A percentile compares a stretch with the other conserved stretches of the same genome.
Conservation (phyloP, 2,329 filamentous ascomycete genomes). For the Stromatinia cepivora region DNA sequence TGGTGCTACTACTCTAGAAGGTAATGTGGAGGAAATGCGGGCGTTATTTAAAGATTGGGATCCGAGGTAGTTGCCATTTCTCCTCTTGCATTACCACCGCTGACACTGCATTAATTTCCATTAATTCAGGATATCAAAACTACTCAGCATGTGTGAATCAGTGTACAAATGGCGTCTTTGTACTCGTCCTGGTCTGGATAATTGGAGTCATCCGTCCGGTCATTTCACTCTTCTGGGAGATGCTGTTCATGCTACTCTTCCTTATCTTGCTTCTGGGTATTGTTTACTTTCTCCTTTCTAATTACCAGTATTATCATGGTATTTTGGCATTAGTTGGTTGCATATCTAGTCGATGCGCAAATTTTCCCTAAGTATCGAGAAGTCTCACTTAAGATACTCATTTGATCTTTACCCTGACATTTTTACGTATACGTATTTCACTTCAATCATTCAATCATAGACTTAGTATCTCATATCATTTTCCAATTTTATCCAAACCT, state of each 20-base stretch:
- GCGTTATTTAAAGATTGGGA: constrained; percentile 48
- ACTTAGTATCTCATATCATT: not conserved
- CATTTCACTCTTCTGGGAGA: constrained; percentile 62
- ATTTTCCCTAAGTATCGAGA: no score
- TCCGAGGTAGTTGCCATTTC: constrained; percentile 33
- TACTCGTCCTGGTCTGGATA: constrained; percentile 55
- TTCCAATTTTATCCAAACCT: not conserved
- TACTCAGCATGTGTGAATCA: constrained; percentile 56
- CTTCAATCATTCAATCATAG: no score
- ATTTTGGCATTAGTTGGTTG: rapidly evolving
- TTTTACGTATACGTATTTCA: not conserved
- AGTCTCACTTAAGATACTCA: not conserved
- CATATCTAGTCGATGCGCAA: not conserved
- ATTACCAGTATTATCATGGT: not conserved
- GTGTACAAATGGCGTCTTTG: constrained; percentile 63
- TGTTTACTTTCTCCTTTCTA: not conserved
- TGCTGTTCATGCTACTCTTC: constrained; percentile 63
- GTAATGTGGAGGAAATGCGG: constrained; percentile 46
- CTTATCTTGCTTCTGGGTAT: constrained; percentile 54
- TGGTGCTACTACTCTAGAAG: constrained; percentile 43
- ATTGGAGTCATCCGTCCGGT: constrained; percentile 57
- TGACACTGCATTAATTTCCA: not conserved
- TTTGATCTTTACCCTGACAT: no score
- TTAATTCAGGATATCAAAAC: constrained; percentile 48
- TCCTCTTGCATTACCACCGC: not conserved